Percentiles rank a stretch among this genome's conserved stretches.
Evolutionary conservation across 2,329 filamentous ascomycete species (phyloP).

Genomic region (Ascochyta pisi): DNA sequence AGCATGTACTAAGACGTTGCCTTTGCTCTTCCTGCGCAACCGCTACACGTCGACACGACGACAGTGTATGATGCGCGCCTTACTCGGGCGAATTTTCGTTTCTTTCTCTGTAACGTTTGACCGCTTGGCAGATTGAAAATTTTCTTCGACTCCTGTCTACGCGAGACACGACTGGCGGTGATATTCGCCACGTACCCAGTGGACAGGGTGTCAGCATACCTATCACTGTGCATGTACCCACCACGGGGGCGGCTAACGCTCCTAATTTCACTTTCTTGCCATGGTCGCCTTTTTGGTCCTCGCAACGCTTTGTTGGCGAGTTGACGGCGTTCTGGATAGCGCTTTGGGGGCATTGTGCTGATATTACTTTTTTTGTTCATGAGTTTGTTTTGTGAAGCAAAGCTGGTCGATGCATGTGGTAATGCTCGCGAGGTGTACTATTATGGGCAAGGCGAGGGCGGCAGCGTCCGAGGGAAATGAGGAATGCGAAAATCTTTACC

Average conservation of each 20-base stretch:
- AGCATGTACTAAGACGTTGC: slow-evolving; percentile 40
- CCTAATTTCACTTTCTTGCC: not conserved
- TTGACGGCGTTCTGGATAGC: slow-evolving; percentile 15
- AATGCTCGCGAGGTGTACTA: slow-evolving; percentile 24
- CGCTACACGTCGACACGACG: not conserved
- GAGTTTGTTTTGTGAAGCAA: slow-evolving; percentile 21
- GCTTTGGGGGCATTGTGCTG: slow-evolving; percentile 8
- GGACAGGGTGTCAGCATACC: slow-evolving; percentile 13
- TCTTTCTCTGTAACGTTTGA: slow-evolving; percentile 10
- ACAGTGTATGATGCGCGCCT: not conserved
- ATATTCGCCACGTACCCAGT: slow-evolving; percentile 39
- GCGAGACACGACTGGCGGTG: slow-evolving; percentile 26
- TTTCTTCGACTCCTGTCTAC: slow-evolving; percentile 23
- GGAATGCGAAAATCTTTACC: slow-evolving; percentile 13
- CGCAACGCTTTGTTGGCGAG: slow-evolving; percentile 10
- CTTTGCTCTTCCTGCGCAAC: not conserved
- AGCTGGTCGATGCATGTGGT: slow-evolving; percentile 18
- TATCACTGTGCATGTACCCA: slow-evolving; percentile 14
- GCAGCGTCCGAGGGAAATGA: not conserved
- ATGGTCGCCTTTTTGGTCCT: slow-evolving; percentile 12
- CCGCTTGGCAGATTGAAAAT: slow-evolving; percentile 18
- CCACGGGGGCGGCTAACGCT: not conserved
- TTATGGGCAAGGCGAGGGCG: slow-evolving; percentile 18
- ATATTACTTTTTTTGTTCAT: slow-evolving; percentile 8
- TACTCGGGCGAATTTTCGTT: slow-evolving; percentile 8